Percentiles rank a stretch among this genome's conserved stretches.
Evolutionary conservation across 2,329 filamentous ascomycete species (phyloP).

Genomic region (Acephala macrosclerotiorum): DNA sequence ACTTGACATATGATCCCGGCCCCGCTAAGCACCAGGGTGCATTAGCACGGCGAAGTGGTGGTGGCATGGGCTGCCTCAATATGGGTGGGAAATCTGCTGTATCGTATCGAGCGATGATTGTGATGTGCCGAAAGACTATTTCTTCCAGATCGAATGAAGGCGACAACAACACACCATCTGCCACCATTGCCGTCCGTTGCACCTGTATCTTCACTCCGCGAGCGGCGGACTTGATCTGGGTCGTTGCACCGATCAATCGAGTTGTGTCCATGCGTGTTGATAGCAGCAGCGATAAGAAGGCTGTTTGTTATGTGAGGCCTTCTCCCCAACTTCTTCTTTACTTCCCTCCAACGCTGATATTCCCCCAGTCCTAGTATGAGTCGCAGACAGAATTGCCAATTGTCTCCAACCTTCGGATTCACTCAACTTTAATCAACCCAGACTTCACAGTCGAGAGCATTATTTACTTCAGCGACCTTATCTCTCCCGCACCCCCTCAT

Average conservation of each 20-base stretch:
- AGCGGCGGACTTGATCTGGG: not conserved
- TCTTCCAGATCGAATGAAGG: not conserved
- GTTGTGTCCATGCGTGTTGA: not conserved
- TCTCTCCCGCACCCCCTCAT: constrained; percentile 13
- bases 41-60: not conserved
- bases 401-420: not conserved
- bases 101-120: constrained; percentile 7
- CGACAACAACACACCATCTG: not conserved
- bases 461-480: constrained; percentile 10
- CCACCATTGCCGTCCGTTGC: not conserved
- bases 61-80: not conserved
- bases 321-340: not conserved
- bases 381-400: not conserved
- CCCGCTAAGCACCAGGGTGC: not conserved
- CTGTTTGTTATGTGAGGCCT: not conserved
- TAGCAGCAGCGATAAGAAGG: constrained; percentile 10
- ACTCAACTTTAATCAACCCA: not conserved
- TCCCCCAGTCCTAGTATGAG: not conserved
- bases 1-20: not conserved
- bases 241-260: not conserved
- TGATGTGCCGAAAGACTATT: not conserved
- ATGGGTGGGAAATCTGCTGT: not conserved
- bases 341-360: not conserved
- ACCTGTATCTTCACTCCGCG: not conserved
- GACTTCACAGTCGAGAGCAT: not conserved